Percentiles rank a stretch among this genome's conserved stretches.
Evolutionary conservation across 1,284 basidiomycete genomes (phyloP).

Genomic region (Gomphus bonarii): DNA sequence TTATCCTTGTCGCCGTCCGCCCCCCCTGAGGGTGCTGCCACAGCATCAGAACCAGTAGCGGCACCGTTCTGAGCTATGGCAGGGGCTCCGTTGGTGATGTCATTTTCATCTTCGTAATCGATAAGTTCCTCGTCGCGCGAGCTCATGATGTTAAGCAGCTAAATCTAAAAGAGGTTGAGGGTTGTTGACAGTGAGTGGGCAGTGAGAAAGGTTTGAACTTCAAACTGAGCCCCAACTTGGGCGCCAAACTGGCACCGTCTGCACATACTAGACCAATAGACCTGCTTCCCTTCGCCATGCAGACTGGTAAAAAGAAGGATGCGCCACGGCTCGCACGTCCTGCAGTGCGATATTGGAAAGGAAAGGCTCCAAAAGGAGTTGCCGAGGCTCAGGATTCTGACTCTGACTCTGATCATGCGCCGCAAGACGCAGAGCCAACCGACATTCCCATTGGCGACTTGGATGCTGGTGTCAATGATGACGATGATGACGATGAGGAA

Average conservation of each 20-base stretch:
- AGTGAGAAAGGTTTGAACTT: not conserved
- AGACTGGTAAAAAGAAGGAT: constrained; percentile 39
- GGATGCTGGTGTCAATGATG: constrained; percentile 16
- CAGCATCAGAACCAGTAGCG: constrained; percentile 22
- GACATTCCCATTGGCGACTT: constrained; percentile 46
- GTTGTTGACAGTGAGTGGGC: not conserved
- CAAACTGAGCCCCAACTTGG: constrained; percentile 4
- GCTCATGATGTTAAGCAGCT: constrained; percentile 6
- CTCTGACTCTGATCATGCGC: constrained; percentile 37
- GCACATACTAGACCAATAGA: not conserved
- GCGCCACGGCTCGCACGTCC: constrained; percentile 62
- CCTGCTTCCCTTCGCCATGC: not conserved
- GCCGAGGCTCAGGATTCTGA: constrained; percentile 49
- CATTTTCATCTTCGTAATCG: constrained; percentile 94
- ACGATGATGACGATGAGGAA: constrained; percentile 29
- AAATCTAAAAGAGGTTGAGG: not conserved
- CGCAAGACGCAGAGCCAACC: constrained; percentile 32
- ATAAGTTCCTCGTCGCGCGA: constrained; percentile 60
- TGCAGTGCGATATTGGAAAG: constrained; percentile 74
- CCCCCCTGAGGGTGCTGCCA: constrained; percentile 38
- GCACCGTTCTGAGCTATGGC: constrained; percentile 41
- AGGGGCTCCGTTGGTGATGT: constrained; percentile 56
- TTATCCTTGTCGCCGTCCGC: constrained; percentile 78
- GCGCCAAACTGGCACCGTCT: not conserved
- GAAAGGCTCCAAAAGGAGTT: constrained; percentile 71